Base-by-base conservation (phyloP, 2,329 filamentous ascomycete genomes). In the Tolypocladium ovalisporum region DNA sequence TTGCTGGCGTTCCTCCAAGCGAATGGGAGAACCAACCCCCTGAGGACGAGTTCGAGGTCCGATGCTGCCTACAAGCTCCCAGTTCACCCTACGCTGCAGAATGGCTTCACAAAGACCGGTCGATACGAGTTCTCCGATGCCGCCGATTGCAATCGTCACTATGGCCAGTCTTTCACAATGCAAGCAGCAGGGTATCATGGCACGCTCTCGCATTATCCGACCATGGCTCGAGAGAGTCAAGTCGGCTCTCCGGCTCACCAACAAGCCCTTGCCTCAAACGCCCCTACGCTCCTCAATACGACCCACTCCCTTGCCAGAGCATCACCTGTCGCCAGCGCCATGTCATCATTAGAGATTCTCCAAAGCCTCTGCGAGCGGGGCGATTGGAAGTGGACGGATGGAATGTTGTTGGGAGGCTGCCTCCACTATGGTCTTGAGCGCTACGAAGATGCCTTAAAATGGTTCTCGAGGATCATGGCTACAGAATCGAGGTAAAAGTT, bases 321-420 rank as follows among this genome's bases (percentile, higher is more conserved):
- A 13, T 76, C 78, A 1, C 76, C 79, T 4, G 67, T 80, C 27
- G 70, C 77, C 8, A 56, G 82, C 61, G 90, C 90, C 10, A 81
- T 78, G 52, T 76, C 81, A 8, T 88, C 88, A 2, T 72, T 96
- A 24, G 83, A 89, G 40, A 83, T 90, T 65, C 77, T 96, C 24
- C 85, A 83, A 19, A 83, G 79, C 61, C 74, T 95, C 8, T 96
- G 90, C 67, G 84, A 88, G 65, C 87, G 93, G 68, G 90, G 87
- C 65, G 81, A 80, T 12, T 94, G 90, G 89, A 82, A 85, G 64
- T 99, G 94, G 94, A 82, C 91, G 56, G 93, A 97, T 67, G 94
- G 94, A 2, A 92, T 97, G 77, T 77, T 97, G 42, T 77, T 97
- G 8, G 90, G 89, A 42, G 94, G 94, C 2, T 97, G 94, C 73